Evolutionary conservation across 2,329 filamentous ascomycete species (phyloP), one percentile per base, ranked within the genome.

Genomic region (Ampelomyces quisqualis): DNA sequence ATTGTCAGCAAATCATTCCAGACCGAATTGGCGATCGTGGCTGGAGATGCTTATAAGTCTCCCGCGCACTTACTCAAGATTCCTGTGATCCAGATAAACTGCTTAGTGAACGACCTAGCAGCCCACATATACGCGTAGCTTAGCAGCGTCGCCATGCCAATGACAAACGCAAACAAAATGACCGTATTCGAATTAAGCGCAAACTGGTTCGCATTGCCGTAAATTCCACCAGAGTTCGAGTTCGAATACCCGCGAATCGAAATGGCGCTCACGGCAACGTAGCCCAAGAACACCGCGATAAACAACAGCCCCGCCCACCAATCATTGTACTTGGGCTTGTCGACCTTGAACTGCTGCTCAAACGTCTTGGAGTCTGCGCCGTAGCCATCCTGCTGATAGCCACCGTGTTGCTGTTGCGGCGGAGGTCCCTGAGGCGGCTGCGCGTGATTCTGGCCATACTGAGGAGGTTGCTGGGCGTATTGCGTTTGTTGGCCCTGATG

Each of bases 281-380:
- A 95, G 10, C 88, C 90, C 3, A 78, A 70, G 61, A 85, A 85
- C 17, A 86, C 82, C 13, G 79, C 68, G 24, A 93, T 75, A 55
- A 94, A 80, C 61, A 96, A 72, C 27, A 94, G 72, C 3, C 86
- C 90, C 3, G 90, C 90, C 91, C 90, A 96, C 18, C 87, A 64
- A 65, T 97, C 91, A 60, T 96, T 88, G 71, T 79, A 95, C 67
- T 91, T 94, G n/a, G 89, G 89, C 49, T 75, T 83, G 36, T 88
- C 80, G 37, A 96, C 69, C 69, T 85, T 85, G 75, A 97, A 96
- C 1, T 83, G 80, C 60, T 96, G 79, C 14, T 91, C 82, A 63
- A 94, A 96, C 11, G 63, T 72, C 31, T 57, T 57, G 63, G 36
- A 32, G 28, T 78, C 77, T 49, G 73, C 71, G 26, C 54, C 55